phyloP scores from a whole-genome alignment of 495 filamentous ascomycete genomes.

The Melanomma pulvis-pyrius region DNA sequence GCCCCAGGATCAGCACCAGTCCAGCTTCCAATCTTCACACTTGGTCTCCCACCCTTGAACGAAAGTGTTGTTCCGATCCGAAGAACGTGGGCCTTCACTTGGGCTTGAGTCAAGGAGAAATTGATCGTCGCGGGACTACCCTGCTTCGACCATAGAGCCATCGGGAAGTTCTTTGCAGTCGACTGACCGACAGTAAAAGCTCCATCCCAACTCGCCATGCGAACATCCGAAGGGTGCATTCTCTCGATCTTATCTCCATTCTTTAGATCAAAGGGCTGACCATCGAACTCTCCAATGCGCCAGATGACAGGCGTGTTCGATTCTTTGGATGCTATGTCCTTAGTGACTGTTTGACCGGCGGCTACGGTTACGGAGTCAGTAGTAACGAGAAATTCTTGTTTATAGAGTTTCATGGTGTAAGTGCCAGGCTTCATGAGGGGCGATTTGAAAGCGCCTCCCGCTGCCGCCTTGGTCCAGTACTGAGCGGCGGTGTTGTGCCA shows the following conservation, averaged over 20 bases:
- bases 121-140: slow-evolving; percentile 18
- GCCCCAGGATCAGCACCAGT: slow-evolving; percentile 29
- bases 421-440: slow-evolving; percentile 27
- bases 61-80: slow-evolving; percentile 26
- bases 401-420: slow-evolving; percentile 32
- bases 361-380: slow-evolving; percentile 21
- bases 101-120: slow-evolving; percentile 18
- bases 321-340: slow-evolving; percentile 31
- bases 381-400: slow-evolving; percentile 21
- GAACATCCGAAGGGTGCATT: slow-evolving; percentile 29
- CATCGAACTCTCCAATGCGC: slow-evolving; percentile 31
- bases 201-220: slow-evolving; percentile 28
- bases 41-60: slow-evolving; percentile 29
- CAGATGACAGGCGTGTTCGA: slow-evolving; percentile 20
- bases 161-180: slow-evolving; percentile 23
- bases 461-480: slow-evolving; percentile 26
- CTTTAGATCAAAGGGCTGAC: slow-evolving; percentile 25
- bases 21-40: slow-evolving; percentile 32
- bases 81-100: slow-evolving; percentile 20
- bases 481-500: slow-evolving; percentile 29
- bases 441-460: slow-evolving; percentile 10
- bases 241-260: slow-evolving; percentile 33
- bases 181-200: slow-evolving; percentile 18
- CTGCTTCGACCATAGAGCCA: slow-evolving; percentile 27
- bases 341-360: slow-evolving; percentile 17